phyloP scores from a whole-genome alignment of 495 filamentous ascomycete species.

The Penicillium turbatum region DNA sequence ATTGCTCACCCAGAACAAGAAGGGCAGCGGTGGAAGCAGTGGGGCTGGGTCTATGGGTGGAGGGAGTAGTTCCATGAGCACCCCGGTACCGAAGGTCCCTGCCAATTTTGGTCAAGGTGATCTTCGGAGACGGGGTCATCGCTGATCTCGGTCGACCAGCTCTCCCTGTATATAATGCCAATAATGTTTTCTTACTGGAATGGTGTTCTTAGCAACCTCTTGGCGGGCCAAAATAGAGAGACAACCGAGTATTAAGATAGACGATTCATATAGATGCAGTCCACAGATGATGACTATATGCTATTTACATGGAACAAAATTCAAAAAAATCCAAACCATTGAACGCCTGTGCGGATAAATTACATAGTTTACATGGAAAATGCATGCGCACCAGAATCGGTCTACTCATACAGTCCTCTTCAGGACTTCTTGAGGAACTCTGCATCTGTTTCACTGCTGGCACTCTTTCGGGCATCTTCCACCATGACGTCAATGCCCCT shows the following conservation, averaged over 20 bases:
- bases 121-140: slow-evolving; percentile 36
- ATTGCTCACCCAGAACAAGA: slow-evolving; percentile 56
- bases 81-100: slow-evolving; percentile 34
- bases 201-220: neutral
- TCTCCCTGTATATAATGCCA: slow-evolving; percentile 7
- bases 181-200: slow-evolving; percentile 1
- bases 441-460: slow-evolving; percentile 71
- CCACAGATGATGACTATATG: slow-evolving; percentile 1
- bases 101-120: slow-evolving; percentile 37
- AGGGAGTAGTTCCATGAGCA: slow-evolving; percentile 26
- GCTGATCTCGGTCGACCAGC: slow-evolving; percentile 17
- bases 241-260: neutral
- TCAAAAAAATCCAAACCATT: neutral
- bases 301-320: neutral
- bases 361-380: neutral
- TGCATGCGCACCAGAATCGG: neutral
- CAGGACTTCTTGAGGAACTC: slow-evolving; percentile 56
- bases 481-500: slow-evolving; percentile 82
- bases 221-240: neutral
- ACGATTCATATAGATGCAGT: neutral
- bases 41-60: slow-evolving; percentile 26
- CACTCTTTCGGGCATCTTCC: slow-evolving; percentile 73
- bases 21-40: slow-evolving; percentile 25
- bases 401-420: neutral
- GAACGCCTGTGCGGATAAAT: slow-evolving; percentile 2